Evolutionary conservation across 2,329 filamentous ascomycete species (phyloP), one percentile per base, ranked within the genome.

Genomic region (Microcyclosporella mali): DNA sequence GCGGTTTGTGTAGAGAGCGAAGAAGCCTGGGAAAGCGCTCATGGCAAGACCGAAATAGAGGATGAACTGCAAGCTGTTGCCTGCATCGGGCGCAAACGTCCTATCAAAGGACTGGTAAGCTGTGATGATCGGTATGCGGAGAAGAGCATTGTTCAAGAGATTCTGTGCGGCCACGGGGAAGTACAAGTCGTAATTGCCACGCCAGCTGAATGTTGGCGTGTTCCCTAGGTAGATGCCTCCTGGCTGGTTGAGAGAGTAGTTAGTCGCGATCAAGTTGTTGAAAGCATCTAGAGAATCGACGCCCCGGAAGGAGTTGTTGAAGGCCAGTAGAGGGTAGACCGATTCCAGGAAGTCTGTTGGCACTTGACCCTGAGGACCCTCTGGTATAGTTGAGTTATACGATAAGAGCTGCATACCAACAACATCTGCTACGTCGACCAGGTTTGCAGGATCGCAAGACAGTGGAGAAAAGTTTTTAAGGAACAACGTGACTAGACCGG

Each of bases 1-100:
- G 19, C 85, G 71, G n/a, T 87, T 94, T 0, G 88, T 86, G 58
- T 95, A 95, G 3, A 95, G 70, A 0, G 85, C 79, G 56, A 95
- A 94, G 70, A 95, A 89, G 11, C 84, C 87, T 1, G 89, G 88
- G 56, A 84, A 92, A 1, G 82, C 81, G 6, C 78, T 74, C 65
- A 94, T 80, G 1, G 83, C 85, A 7, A 95, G 73, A 11, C 84
- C 81, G 60, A 92, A 84, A 65, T 95, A 95, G 7, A 86, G 72
- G 31, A 90, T 78, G 14, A 94, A 72, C 60, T 94, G 86, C 17
- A 95, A 67, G 1, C 82, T 81, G 38, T 89, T 73, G 15, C 86
- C 86, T 7, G 81, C 78, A 15, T 72, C 71, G 0, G 85, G 79
- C 18, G 76, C 70, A 67, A 82, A 89, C 0, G 86, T 85, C 0